Evolutionary conservation across 441 rosid species (phyloP).

Genomic region (Syzygium syzygioides): DNA sequence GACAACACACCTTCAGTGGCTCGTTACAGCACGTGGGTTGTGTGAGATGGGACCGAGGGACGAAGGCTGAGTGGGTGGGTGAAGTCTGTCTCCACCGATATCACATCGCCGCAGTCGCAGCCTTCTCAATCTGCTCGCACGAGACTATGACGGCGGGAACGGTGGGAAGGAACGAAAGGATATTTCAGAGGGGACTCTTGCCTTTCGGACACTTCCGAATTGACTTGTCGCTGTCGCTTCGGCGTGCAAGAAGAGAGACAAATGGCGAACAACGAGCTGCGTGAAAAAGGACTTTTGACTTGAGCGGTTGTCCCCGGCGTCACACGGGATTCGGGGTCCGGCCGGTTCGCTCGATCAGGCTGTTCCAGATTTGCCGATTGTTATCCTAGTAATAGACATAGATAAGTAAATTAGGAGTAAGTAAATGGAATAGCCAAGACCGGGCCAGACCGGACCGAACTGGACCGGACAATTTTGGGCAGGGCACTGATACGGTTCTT

Average conservation of each 20-base stretch:
- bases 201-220: neutral
- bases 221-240: neutral
- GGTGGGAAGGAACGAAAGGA: neutral
- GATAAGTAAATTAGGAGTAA: no score
- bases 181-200: neutral
- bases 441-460: neutral
- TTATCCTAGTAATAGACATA: no score
- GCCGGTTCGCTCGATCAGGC: neutral
- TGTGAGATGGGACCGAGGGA: neutral
- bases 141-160: neutral
- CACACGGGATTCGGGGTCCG: neutral
- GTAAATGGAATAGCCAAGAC: no score
- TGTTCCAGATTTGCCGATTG: no score
- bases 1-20: neutral
- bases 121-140: neutral
- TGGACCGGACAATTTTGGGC: accelerated
- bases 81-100: neutral
- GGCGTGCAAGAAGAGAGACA: neutral
- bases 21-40: neutral
- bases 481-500: accelerated
- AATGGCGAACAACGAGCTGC: neutral
- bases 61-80: neutral
- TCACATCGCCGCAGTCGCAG: neutral
- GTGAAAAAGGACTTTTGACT: neutral
- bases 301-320: neutral